These are phyloP conservation scores for Sanghuangporus baumii DNA, from an alignment of 1,284 basidiomycete species.

Conservation along the genomic window DNA sequence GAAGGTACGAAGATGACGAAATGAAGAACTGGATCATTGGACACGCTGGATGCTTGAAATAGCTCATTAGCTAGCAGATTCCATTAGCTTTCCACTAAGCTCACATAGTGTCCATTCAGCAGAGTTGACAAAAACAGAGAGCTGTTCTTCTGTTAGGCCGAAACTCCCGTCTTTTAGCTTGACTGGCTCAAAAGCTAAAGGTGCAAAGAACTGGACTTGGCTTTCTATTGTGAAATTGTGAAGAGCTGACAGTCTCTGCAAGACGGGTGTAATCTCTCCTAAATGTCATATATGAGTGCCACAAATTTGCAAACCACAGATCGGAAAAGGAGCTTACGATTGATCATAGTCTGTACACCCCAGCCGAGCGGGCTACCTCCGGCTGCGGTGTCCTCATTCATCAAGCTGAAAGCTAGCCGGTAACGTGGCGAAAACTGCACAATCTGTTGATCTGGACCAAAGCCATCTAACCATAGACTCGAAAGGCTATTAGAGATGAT, in stretches of 20 bases:
- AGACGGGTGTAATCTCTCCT: slow-evolving; percentile 70
- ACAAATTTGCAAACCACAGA: slow-evolving; percentile 16
- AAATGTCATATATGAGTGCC: slow-evolving; percentile 5
- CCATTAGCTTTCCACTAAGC: slow-evolving; percentile 22
- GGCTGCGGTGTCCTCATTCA: slow-evolving; percentile 82
- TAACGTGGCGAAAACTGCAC: slow-evolving; percentile 75
- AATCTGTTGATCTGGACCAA: slow-evolving; percentile 51
- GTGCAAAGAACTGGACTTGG: slow-evolving; percentile 90
- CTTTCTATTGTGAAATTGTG: slow-evolving; percentile 94
- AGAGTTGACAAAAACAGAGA: slow-evolving; percentile 91
- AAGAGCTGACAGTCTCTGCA: slow-evolving; percentile 55
- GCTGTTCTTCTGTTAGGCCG: slow-evolving; percentile 70
- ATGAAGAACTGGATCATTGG: slow-evolving; percentile 89
- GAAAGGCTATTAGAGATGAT: not conserved
- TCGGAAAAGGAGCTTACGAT: slow-evolving; percentile 41
- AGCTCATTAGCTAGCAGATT: not conserved
- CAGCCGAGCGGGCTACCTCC: slow-evolving; percentile 60
- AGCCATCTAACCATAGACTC: slow-evolving; percentile 22
- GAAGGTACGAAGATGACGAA: slow-evolving; percentile 91
- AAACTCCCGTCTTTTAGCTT: slow-evolving; percentile 34
- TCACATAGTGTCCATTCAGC: slow-evolving; percentile 92
- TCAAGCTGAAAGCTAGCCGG: slow-evolving; percentile 74
- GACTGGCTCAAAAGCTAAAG: slow-evolving; percentile 75
- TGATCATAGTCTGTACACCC: slow-evolving; percentile 63
- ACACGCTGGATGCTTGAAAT: slow-evolving; percentile 65